A percentile compares a stretch with the other conserved stretches of the same genome.
phyloP scores from a whole-genome alignment of 1,284 basidiomycete species.

The Tilletia setariae region DNA sequence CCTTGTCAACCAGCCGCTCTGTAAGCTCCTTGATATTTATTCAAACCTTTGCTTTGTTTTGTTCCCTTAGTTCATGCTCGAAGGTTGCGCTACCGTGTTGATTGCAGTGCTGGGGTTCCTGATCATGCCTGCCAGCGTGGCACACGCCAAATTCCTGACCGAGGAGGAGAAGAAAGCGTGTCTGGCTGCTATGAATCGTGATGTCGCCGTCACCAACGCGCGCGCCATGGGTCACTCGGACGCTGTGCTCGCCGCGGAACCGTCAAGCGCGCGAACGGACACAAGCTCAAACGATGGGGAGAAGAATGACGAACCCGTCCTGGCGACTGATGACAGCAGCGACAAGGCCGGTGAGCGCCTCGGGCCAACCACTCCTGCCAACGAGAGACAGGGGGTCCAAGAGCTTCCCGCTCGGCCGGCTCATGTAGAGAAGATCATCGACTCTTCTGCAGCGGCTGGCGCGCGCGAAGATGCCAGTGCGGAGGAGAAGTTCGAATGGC shows the following conservation, averaged over 20 bases:
- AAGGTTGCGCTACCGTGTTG: constrained; percentile 57
- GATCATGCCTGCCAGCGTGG: constrained; percentile 58
- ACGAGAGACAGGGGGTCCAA: background rate
- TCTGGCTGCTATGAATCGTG: constrained; percentile 75
- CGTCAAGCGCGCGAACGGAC: constrained; percentile 63
- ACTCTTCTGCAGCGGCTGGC: background rate
- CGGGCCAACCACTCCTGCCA: background rate
- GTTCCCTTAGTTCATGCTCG: constrained; percentile 56
- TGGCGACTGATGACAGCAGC: background rate
- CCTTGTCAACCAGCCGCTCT: background rate
- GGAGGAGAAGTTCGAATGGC: constrained; percentile 38
- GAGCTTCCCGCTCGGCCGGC: background rate
- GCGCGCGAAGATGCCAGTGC: constrained; percentile 10
- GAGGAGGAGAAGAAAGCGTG: constrained; percentile 61
- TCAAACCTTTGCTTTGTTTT: background rate
- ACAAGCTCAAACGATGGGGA: background rate
- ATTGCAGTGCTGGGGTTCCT: constrained; percentile 56
- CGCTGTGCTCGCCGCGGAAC: constrained; percentile 73
- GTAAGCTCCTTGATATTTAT: background rate
- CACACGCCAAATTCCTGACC: constrained; percentile 57
- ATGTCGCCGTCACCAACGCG: constrained; percentile 74
- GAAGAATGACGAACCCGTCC: background rate
- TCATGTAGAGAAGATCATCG: background rate
- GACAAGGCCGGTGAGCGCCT: background rate
- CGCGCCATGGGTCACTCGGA: constrained; percentile 68